Evolutionary conservation across 495 filamentous ascomycete species (phyloP), one percentile per base, ranked within the genome.

Genomic region (Tuber brumale): DNA sequence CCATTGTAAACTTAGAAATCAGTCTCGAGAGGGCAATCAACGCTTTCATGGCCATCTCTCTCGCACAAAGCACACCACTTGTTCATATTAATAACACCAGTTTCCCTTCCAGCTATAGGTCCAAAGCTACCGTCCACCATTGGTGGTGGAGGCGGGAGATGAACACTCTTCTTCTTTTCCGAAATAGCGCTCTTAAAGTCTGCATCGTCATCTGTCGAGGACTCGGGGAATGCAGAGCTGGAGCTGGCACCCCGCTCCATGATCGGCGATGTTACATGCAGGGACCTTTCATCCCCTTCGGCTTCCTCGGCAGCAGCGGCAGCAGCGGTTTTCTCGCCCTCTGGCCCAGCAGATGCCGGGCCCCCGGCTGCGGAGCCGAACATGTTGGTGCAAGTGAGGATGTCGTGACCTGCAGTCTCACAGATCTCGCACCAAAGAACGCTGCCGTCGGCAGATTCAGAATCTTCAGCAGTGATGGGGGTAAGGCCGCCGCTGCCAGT

Each of bases 1-100:
- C n/a, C 23, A 43, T 18, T 23, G 31, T 37, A 76, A 27, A 57
- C 66, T 84, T 77, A 82, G 73, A 76, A 82, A 70, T 82, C 81
- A 31, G 74, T 78, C 41, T 97, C 94, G 85, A 96, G 92, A 21
- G 94, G 95, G 86, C 95, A 98, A 84, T 96, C 93, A 76, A 96
- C 93, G 82, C 94, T 97, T 83, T 95, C 92, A 82, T 99, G 95
- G 44, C 95, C 95, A 82, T 98, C 96, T 73, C 92, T 89, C 86
- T 99, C 95, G 83, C 95, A 99, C 70, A 98, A 86, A 73, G 96
- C 95, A 85, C 95, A 99, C 95, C 95, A 99, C 85, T 95, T 97
- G 74, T 89, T 86, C 78, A 90, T 89, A 81, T 99, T 93, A 75
- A 95, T 88, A 46, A 92, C 86, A 1, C 90, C 91, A 71, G 89